Conservation (phyloP, 371 early-diverging fungal species). For the Mortierella sp. region DNA sequence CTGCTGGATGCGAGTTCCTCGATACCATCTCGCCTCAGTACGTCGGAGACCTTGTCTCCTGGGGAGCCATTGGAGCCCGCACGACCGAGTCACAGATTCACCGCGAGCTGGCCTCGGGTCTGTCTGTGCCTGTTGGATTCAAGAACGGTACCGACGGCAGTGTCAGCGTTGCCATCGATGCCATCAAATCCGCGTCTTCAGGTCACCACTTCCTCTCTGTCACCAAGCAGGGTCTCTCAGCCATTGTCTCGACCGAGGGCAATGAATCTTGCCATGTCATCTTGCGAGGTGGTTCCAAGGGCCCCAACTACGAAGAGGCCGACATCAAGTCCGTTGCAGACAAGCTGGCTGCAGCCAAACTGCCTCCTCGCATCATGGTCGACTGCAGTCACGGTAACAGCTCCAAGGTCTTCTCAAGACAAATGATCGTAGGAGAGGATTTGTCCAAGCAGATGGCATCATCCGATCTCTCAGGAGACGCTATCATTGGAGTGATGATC, state of each 20-base stretch:
- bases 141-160: constrained; percentile 96
- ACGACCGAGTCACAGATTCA: constrained; percentile 95
- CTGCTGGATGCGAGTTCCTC: constrained; percentile 89
- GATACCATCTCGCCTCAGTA: constrained; percentile 97
- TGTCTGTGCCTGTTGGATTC: constrained; percentile 95
- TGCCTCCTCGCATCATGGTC: constrained; percentile 82
- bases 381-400: constrained; percentile 95
- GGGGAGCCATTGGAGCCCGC: constrained; percentile 95
- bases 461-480: constrained; percentile 46
- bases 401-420: constrained; percentile 80
- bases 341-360: constrained; percentile 72
- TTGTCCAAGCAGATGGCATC: constrained; percentile 75
- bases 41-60: constrained; percentile 89
- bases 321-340: constrained; percentile 69
- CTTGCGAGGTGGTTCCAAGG: constrained; percentile 87
- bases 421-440: constrained; percentile 81
- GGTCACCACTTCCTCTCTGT: constrained; percentile 94
- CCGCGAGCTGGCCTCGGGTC: constrained; percentile 93
- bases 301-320: constrained; percentile 89
- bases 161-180: constrained; percentile 88
- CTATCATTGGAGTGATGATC: constrained; percentile 93
- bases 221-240: constrained; percentile 92
- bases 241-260: constrained; percentile 90
- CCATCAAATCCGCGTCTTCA: constrained; percentile 85
- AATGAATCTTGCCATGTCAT: constrained; percentile 89